Evolutionary conservation across 106 monocot species (phyloP), one percentile per base, ranked within the genome.

Genomic region (Hemerocallis citrina): DNA sequence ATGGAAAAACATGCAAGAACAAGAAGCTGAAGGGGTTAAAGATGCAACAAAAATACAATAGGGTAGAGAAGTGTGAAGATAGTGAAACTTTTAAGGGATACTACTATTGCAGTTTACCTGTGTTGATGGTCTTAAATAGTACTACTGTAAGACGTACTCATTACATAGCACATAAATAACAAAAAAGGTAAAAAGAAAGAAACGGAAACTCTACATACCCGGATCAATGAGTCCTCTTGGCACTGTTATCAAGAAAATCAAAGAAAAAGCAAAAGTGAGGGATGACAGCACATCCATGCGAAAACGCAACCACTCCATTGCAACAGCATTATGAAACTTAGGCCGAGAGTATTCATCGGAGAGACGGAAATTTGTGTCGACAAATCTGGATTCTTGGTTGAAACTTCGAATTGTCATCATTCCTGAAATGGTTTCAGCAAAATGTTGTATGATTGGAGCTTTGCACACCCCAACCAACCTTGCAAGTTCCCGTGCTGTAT

Each of bases 381-480:
- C 35, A 61, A 92, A 87, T 60, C 70, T 69, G 25, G 77, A 60
- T 63, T 73, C 75, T 47, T 92, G 79, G 31, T 67, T 63, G 52
- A 86, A 92, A 50, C 83, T 83, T 71, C 92, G 77, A 30, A 92
- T 84, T 32, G 75, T 92, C 24, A 36, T 74, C 16, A 82, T 75
- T 63, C 92, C 92, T 12, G 82, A 72, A 31, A 87, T 52, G 24
- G 86, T 75, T 58, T 92, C 87, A 5, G 92, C 70, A 68, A 92
- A 92, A 49, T 92, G 82, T 49, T 92, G 86, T 62, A 92, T 86
- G 40, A 92, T 77, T 14, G 92, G 86, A 55, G 92, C 83, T 73
- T 77, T 77, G 68, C 80, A 80, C 17, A 92, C 80, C 1, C 86
- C 86, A 16, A 75, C 65, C 44, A 92, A 49, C 56, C 92, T 61